phyloP scores from a whole-genome alignment of 78 protist species.

The Creolimax fragrantissima region DNA sequence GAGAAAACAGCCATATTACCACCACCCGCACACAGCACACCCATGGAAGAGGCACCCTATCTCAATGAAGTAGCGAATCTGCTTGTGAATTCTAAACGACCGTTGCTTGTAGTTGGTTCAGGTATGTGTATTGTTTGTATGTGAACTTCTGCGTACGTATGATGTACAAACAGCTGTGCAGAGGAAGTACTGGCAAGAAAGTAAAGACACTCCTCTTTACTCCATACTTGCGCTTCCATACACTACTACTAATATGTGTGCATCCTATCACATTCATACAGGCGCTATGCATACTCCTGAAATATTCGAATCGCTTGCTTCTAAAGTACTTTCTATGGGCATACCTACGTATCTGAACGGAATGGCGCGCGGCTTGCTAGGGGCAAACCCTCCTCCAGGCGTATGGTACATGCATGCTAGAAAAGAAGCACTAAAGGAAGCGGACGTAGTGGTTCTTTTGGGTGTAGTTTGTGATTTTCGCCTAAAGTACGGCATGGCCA shows the following conservation, averaged over 20 bases:
- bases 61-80: neutral
- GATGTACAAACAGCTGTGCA: too few relatives aligned
- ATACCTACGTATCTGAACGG: slow-evolving; percentile 49
- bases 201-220: too few relatives aligned
- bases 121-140: neutral
- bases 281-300: neutral
- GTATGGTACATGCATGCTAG: slow-evolving; percentile 45
- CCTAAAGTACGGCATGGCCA: slow-evolving; percentile 54
- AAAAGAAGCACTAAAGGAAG: slow-evolving; percentile 46
- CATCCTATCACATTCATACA: too few relatives aligned
- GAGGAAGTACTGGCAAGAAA: too few relatives aligned
- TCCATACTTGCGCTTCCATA: too few relatives aligned
- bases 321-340: neutral
- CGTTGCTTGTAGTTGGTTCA: slow-evolving; percentile 26
- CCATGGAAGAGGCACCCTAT: neutral
- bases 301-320: neutral
- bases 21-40: neutral
- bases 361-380: slow-evolving; percentile 63
- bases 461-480: slow-evolving; percentile 68
- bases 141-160: too few relatives aligned
- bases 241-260: too few relatives aligned
- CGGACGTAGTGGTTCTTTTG: slow-evolving; percentile 52
- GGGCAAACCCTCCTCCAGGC: slow-evolving; percentile 19
- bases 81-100: neutral
- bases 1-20: neutral